phyloP scores from a whole-genome alignment of 2,329 filamentous ascomycete genomes.

The Monilinia fructigena region DNA sequence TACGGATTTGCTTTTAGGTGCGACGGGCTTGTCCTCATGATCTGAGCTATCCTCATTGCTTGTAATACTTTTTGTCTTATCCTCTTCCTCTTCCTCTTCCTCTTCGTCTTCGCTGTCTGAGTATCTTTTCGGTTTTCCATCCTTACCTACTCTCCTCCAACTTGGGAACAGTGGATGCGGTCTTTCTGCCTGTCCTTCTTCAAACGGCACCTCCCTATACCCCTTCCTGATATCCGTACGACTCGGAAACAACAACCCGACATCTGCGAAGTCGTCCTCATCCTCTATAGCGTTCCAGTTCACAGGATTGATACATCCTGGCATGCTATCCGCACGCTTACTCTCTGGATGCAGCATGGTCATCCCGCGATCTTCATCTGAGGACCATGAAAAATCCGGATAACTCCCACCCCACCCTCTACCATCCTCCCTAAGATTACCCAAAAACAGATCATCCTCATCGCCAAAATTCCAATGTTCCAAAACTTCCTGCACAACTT shows the following conservation, averaged over 20 bases:
- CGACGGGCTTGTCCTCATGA: neutral
- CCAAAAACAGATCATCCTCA: neutral
- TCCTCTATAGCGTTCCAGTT: neutral
- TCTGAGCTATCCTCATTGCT: too few species aligned
- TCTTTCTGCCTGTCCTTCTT: neutral
- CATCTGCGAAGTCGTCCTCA: neutral
- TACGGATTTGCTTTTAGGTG: too few species aligned
- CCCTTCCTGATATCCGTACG: neutral
- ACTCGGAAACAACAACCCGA: neutral
- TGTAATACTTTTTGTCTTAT: neutral
- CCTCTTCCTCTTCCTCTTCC: neutral
- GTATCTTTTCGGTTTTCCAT: neutral
- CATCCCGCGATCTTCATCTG: neutral
- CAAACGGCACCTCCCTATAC: constrained; percentile 6
- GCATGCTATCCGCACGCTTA: neutral
- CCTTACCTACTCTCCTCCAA: neutral
- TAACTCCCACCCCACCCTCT: neutral
- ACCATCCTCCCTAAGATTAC: too few species aligned
- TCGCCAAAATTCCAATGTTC: constrained; percentile 15
- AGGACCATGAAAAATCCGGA: neutral
- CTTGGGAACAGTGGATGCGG: neutral
- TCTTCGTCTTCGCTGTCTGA: neutral
- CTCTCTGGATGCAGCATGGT: rapidly evolving
- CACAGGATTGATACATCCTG: neutral
- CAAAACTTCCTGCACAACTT: neutral